Percentiles rank a stretch among this genome's conserved stretches.
Evolutionary conservation across 192 early-diverging fungal species (phyloP).

Genomic region (Coemansia sp.): DNA sequence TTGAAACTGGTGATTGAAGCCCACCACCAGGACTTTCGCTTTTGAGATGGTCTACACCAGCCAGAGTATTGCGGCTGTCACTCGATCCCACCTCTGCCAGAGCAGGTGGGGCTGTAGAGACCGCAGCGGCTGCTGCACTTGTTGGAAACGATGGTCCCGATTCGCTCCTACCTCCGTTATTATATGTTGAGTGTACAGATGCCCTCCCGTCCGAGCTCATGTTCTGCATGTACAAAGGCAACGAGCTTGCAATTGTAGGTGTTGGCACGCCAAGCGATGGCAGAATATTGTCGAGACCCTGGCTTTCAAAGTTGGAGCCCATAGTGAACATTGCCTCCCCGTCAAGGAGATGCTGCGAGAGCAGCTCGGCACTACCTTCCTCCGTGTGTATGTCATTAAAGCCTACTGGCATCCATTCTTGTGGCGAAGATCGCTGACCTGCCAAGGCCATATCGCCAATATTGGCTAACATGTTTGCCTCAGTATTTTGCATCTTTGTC

Average conservation of each 20-base stretch:
- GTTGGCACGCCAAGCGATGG: not conserved
- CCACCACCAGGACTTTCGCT: not conserved
- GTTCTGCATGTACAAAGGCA: constrained; percentile 6
- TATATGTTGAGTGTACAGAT: not conserved
- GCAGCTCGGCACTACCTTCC: not conserved
- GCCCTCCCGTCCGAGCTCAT: not conserved
- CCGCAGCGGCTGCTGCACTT: not conserved
- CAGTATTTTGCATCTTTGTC: constrained; percentile 25
- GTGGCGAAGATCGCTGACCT: constrained; percentile 4
- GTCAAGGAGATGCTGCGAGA: constrained; percentile 24
- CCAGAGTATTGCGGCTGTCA: not conserved
- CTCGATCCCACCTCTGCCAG: not conserved
- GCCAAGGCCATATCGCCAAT: constrained; percentile 30
- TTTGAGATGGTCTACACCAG: not conserved
- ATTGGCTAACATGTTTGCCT: constrained; percentile 44
- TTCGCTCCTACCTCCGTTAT: not conserved
- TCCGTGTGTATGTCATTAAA: constrained; percentile 16
- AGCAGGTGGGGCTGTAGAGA: not conserved
- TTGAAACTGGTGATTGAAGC: not conserved
- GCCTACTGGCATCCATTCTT: constrained; percentile 33
- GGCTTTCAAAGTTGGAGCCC: constrained; percentile 6
- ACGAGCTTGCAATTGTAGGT: not conserved
- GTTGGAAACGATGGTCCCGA: constrained; percentile 12
- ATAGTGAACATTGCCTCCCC: constrained; percentile 29
- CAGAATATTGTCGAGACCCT: not conserved